Percentiles rank a stretch among this genome's conserved stretches.
These are phyloP conservation scores for Apiospora koreana DNA, from an alignment of 2,329 filamentous ascomycete genomes.

Conservation along the genomic window DNA sequence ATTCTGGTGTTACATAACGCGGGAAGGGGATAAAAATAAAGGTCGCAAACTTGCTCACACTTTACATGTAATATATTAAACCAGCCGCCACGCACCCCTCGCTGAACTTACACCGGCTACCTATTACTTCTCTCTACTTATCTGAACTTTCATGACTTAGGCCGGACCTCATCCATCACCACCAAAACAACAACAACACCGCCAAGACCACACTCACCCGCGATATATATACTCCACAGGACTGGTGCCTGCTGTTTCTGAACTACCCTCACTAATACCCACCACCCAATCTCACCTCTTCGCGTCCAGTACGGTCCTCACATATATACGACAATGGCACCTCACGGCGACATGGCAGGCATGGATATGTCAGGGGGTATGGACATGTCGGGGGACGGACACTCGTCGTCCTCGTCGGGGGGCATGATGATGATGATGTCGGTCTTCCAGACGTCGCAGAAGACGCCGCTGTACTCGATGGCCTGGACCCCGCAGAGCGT, in stretches of 20 bases:
- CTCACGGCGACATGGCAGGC: conserved; percentile 8
- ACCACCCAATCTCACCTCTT: neutral
- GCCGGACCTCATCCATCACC: neutral
- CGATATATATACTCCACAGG: neutral
- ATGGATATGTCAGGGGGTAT: conserved; percentile 18
- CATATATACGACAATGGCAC: conserved; percentile 3
- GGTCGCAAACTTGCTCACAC: neutral
- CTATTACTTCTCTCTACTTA: neutral
- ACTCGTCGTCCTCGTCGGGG: conserved; percentile 12
- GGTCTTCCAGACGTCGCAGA: conserved; percentile 58
- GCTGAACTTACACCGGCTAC: neutral
- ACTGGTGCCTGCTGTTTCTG: neutral
- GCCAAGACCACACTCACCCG: neutral
- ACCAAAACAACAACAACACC: neutral
- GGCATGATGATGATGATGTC: conserved; percentile 43
- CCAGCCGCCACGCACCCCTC: neutral
- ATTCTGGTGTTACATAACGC: neutral
- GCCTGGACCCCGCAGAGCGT: conserved; percentile 72
- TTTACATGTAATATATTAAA: conserved; percentile 5
- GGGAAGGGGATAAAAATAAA: neutral
- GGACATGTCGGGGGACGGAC: conserved; percentile 23
- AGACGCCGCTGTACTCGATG: conserved; percentile 57
- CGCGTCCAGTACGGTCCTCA: neutral
- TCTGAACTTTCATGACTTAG: neutral
- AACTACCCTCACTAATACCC: neutral